Percentiles rank a stretch among this genome's conserved stretches.
Evolutionary conservation across 192 early-diverging fungal species (phyloP).

Genomic region (Dissophora globulifera): DNA sequence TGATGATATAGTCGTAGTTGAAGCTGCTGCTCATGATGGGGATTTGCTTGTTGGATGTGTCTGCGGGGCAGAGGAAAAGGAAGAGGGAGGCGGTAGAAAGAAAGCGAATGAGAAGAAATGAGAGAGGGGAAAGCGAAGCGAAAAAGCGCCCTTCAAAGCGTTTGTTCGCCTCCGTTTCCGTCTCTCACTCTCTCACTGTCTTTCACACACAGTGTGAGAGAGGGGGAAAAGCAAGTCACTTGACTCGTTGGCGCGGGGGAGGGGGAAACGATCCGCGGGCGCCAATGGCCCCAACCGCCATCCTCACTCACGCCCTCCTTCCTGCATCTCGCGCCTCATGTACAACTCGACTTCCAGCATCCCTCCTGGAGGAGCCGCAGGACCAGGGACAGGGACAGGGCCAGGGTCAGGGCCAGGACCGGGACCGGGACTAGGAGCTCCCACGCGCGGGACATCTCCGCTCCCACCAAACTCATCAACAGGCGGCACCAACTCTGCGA

Average conservation of each 20-base stretch:
- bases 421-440: not conserved
- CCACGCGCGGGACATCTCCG: conserved; percentile 8
- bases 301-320: too few relatives aligned
- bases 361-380: too few relatives aligned
- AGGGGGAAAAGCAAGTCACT: conserved; percentile 32
- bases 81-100: not conserved
- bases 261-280: too few relatives aligned
- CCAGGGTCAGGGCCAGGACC: not conserved
- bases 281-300: too few relatives aligned
- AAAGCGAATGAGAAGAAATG: not conserved
- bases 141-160: too few relatives aligned
- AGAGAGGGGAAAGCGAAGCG: not conserved
- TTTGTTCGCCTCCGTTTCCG: too few relatives aligned
- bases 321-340: not conserved
- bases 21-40: conserved; percentile 56
- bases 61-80: not conserved
- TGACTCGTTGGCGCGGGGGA: not conserved
- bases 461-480: not conserved
- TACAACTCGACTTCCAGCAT: conserved; percentile 1
- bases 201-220: too few relatives aligned
- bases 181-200: too few relatives aligned
- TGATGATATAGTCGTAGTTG: conserved; percentile 72
- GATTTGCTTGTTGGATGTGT: not conserved
- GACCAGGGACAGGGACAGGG: too few relatives aligned
- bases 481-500: conserved; percentile 8